Percentiles rank a stretch among this genome's conserved stretches.
Evolutionary conservation across 2,329 filamentous ascomycete genomes (phyloP).

Genomic region (Myriosclerotinia duriaeana): DNA sequence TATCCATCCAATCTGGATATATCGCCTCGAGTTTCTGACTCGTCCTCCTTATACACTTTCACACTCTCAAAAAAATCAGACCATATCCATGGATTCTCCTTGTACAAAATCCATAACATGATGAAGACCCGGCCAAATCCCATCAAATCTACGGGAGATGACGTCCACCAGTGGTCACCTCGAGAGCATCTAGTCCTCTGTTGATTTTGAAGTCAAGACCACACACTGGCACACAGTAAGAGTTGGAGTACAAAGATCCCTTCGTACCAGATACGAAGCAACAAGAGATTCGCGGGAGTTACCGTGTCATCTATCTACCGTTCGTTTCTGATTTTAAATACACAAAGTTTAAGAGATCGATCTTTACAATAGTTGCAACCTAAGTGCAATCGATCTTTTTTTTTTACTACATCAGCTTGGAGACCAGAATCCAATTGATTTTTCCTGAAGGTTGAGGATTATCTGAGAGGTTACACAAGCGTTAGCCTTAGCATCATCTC

Average conservation of each 20-base stretch:
- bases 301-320: not conserved
- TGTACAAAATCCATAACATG: slow-evolving; percentile 1
- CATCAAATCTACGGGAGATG: not conserved
- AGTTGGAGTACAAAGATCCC: not conserved
- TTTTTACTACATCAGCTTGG: not conserved
- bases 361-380: not conserved
- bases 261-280: not conserved
- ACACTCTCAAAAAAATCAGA: not conserved
- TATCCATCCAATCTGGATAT: not conserved
- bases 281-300: not conserved
- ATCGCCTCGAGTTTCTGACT: not conserved
- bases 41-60: not conserved
- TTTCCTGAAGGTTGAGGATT: not conserved
- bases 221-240: no score
- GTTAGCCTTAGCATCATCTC: not conserved
- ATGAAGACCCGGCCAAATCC: not conserved
- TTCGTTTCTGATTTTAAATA: not conserved
- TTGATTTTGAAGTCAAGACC: not conserved
- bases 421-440: not conserved
- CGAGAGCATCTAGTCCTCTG: not conserved
- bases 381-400: not conserved
- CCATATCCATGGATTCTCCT: not conserved
- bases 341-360: not conserved
- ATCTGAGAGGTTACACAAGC: not conserved
- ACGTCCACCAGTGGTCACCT: not conserved